Conservation (phyloP, 176 grass and related monocot genomes). For the Neostapfia colusana region DNA sequence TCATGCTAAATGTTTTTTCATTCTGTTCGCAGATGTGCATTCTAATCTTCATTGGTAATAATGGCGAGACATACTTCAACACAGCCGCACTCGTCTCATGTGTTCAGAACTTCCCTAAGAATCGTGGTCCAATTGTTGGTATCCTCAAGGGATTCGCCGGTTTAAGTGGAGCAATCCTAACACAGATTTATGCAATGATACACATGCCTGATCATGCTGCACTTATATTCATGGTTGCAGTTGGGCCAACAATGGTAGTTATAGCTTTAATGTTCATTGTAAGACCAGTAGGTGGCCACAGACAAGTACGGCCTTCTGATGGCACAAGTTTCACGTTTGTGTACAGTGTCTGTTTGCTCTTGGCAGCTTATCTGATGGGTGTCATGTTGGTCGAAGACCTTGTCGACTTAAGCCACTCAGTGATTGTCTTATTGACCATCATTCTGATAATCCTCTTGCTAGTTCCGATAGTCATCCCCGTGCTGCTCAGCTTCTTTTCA, state of each 20-base stretch:
- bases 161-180: conserved; percentile 83
- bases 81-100: conserved; percentile 84
- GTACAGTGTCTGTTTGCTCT: conserved; percentile 71
- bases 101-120: conserved; percentile 95
- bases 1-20: conserved; percentile 19
- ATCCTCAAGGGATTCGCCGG: conserved; percentile 96
- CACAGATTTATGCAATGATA: conserved; percentile 76
- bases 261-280: conserved; percentile 84
- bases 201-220: conserved; percentile 53
- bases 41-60: conserved; percentile 77
- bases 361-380: conserved; percentile 80
- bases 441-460: conserved; percentile 56
- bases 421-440: conserved; percentile 52
- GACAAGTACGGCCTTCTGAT: conserved; percentile 66
- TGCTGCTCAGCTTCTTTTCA: conserved; percentile 60
- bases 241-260: conserved; percentile 70
- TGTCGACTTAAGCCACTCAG: conserved; percentile 51
- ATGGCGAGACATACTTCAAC: conserved; percentile 95
- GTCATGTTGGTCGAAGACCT: conserved; percentile 88
- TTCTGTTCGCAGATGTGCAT: conserved; percentile 78
- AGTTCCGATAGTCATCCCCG: conserved; percentile 71
- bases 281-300: conserved; percentile 77
- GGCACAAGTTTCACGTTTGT: conserved; percentile 74
- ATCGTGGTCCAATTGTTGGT: conserved; percentile 80
- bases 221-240: conserved; percentile 84